Base-by-base conservation (phyloP, 2,329 filamentous ascomycete genomes). In the Helotiales sp. region DNA sequence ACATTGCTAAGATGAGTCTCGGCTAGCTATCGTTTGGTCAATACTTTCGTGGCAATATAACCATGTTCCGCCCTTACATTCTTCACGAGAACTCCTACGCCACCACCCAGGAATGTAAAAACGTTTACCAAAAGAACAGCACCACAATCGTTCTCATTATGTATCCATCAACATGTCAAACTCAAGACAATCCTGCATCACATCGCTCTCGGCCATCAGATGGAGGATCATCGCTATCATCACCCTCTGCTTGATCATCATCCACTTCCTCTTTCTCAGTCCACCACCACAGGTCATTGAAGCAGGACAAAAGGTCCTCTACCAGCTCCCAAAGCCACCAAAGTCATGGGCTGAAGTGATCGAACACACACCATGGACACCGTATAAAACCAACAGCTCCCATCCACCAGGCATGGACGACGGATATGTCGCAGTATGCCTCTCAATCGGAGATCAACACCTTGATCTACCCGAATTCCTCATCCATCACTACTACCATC, bases 401-500 rank as follows among this genome's bases (percentile, higher is more conserved):
- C 8, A n/a, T 10, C 15, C 34, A 38, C 31, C 40, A 6, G 40
- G 40, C 2, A 44, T 44, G 22, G 40, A 44, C 15, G 40, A 44
- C n/a, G 40, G 19, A 44, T 44, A 44, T 12, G 40, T n/a, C n/a
- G 68, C 68, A 8, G 57, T 69, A 42, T 70, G 68, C 46, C 36
- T 69, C 6, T 49, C 66, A 1, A 55, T 66, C 12, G 63, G 63
- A 40, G 63, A 69, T 40, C 64, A 69, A 46, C 19, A 33, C 22
- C 30, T 30, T 6, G 67, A 70, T 49, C 52, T 70, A 5, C 54
- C 58, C 10, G 68, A 70, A 49, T 67, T 57, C 29, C 49, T 70
- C 4, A 58, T 59, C n/a, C 67, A 70, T 40, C 66, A 69, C 25
- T 69, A 68, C 51, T 57, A 67, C 44, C 63, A 69, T 46, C 33